Evolutionary conservation across 2,329 filamentous ascomycete genomes (phyloP).

Genomic region (Alternaria longipes): DNA sequence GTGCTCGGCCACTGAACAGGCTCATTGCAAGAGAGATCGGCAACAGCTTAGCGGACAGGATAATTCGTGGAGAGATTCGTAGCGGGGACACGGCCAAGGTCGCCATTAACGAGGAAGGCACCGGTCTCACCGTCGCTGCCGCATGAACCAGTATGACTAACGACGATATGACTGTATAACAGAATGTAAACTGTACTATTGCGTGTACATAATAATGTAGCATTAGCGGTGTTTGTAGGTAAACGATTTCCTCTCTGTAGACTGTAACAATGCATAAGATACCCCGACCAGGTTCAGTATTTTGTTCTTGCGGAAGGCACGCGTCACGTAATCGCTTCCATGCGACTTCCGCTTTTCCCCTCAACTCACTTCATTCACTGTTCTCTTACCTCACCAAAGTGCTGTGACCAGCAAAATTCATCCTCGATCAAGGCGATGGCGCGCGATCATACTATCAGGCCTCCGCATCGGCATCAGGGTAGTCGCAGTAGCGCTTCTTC

Average conservation of each 20-base stretch:
- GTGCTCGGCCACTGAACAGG: constrained; percentile 88
- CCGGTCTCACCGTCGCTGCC: constrained; percentile 38
- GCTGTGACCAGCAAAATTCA: not conserved
- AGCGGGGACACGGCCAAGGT: constrained; percentile 78
- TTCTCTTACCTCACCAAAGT: constrained; percentile 1
- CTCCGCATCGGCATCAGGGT: constrained; percentile 18
- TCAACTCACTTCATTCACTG: not conserved
- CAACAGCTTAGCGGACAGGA: constrained; percentile 87
- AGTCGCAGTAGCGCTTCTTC: constrained; percentile 21
- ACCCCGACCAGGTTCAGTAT: constrained; percentile 10
- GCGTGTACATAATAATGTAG: constrained; percentile 27
- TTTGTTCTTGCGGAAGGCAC: constrained; percentile 21
- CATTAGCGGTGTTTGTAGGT: constrained; percentile 18
- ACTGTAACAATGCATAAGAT: constrained; percentile 16
- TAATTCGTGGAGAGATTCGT: constrained; percentile 85
- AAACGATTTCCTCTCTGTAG: constrained; percentile 13
- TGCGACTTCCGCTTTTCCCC: constrained; percentile 27
- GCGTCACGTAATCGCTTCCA: constrained; percentile 16
- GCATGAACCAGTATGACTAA: constrained; percentile 24
- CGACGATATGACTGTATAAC: constrained; percentile 36
- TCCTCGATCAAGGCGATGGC: constrained; percentile 20
- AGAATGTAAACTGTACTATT: constrained; percentile 9
- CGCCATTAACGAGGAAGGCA: constrained; percentile 65
- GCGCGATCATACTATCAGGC: constrained; percentile 13
- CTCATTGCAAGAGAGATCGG: constrained; percentile 90